These are phyloP conservation scores for Symbiodinium natans DNA, from an alignment of 73 alveolate species.

Conservation along the genomic window DNA sequence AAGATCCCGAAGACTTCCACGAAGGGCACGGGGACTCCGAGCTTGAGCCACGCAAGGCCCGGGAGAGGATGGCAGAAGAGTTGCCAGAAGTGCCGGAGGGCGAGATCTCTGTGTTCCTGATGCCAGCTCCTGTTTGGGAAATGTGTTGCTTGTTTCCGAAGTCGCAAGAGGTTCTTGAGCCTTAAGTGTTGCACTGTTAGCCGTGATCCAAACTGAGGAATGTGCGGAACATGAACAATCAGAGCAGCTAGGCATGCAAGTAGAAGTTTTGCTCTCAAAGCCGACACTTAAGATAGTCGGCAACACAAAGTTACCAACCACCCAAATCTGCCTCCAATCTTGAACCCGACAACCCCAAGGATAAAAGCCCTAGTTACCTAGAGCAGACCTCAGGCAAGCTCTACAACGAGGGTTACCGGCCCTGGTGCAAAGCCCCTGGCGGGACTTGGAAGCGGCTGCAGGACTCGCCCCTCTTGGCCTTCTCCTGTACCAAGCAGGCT, in stretches of 20 bases:
- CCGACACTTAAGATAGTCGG: too few relatives aligned
- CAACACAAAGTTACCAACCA: too few relatives aligned
- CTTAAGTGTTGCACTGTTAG: too few relatives aligned
- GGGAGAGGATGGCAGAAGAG: neutral
- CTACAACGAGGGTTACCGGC: constrained; percentile 69
- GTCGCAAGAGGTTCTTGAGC: neutral
- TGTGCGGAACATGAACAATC: constrained; percentile 87
- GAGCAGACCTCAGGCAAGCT: constrained; percentile 35
- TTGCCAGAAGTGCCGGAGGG: neutral
- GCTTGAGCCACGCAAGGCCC: neutral
- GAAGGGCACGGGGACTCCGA: neutral
- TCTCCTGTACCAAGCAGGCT: constrained; percentile 18
- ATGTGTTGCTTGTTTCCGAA: neutral
- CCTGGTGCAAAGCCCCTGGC: constrained; percentile 76
- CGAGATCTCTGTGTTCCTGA: constrained; percentile 35
- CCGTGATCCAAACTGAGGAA: neutral
- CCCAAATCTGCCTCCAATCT: too few relatives aligned
- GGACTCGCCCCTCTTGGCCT: constrained; percentile 19
- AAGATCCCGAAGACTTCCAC: neutral
- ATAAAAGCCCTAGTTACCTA: too few relatives aligned
- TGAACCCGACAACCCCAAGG: too few relatives aligned
- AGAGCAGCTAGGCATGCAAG: neutral
- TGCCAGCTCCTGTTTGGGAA: neutral
- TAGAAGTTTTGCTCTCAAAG: neutral
- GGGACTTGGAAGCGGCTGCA: constrained; percentile 32